These are phyloP conservation scores for Trapa incisa DNA, from an alignment of 345 rosid genomes.

Conservation along the genomic window DNA sequence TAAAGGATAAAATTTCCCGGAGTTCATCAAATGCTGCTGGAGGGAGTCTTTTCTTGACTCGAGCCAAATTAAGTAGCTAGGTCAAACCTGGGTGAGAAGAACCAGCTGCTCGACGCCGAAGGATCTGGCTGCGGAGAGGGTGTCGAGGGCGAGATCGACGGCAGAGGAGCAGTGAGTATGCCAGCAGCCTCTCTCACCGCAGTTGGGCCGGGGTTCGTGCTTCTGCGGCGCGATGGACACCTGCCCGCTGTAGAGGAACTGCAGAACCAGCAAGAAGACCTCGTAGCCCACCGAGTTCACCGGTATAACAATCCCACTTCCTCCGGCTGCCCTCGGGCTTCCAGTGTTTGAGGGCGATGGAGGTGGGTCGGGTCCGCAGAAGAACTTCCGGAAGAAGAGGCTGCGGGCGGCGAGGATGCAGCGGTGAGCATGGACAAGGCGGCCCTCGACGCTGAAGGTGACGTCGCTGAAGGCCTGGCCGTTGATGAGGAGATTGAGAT, in stretches of 20 bases:
- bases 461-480: constrained; percentile 99
- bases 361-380: constrained; percentile 74
- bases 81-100: constrained; percentile 80
- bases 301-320: constrained; percentile 50
- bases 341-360: constrained; percentile 23
- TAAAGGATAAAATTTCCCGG: too few species aligned
- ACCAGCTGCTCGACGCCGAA: constrained; percentile 98
- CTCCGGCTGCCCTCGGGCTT: constrained; percentile 14
- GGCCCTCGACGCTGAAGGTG: constrained; percentile 95
- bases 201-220: constrained; percentile 92
- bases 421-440: constrained; percentile 91
- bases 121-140: constrained; percentile 89
- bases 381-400: constrained; percentile 85
- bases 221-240: constrained; percentile 89
- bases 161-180: constrained; percentile 99
- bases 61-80: neutral
- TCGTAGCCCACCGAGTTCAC: constrained; percentile 99
- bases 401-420: constrained; percentile 98
- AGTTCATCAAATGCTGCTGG: neutral
- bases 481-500: constrained; percentile 81
- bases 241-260: constrained; percentile 95
- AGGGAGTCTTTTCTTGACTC: neutral
- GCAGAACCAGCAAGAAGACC: constrained; percentile 79
- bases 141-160: constrained; percentile 97
- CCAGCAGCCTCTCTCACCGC: constrained; percentile 98